phyloP scores from a whole-genome alignment of 2,329 filamentous ascomycete genomes.

The Talaromyces sp. region DNA sequence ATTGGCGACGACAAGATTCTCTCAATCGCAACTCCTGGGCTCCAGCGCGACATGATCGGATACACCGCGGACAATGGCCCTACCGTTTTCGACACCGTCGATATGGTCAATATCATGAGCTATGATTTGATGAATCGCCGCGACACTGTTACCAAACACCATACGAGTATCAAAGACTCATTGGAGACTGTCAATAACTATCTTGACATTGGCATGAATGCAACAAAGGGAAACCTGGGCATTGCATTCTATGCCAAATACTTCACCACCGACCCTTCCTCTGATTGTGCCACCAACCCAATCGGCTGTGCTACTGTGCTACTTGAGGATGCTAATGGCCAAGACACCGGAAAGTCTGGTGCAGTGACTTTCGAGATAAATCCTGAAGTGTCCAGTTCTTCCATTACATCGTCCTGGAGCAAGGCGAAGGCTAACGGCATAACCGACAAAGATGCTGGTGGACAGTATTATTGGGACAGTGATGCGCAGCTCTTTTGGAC shows the following conservation, averaged over 20 bases:
- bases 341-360: slow-evolving; percentile 52
- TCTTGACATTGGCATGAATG: slow-evolving; percentile 50
- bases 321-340: slow-evolving; percentile 57
- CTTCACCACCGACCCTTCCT: slow-evolving; percentile 52
- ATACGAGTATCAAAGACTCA: slow-evolving; percentile 57
- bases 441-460: slow-evolving; percentile 56
- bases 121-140: slow-evolving; percentile 70
- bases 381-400: slow-evolving; percentile 31
- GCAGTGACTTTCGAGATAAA: slow-evolving; percentile 46
- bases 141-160: slow-evolving; percentile 59
- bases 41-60: slow-evolving; percentile 62
- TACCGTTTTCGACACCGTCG: slow-evolving; percentile 55
- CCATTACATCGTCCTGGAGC: slow-evolving; percentile 54
- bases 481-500: slow-evolving; percentile 63
- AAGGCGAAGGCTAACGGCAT: slow-evolving; percentile 49
- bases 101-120: slow-evolving; percentile 66
- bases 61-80: slow-evolving; percentile 55
- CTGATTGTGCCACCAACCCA: slow-evolving; percentile 42
- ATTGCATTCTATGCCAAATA: slow-evolving; percentile 67
- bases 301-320: slow-evolving; percentile 56
- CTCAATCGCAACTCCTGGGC: slow-evolving; percentile 63
- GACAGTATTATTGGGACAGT: slow-evolving; percentile 64
- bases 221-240: slow-evolving; percentile 58
- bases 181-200: slow-evolving; percentile 55
- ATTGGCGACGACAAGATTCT: slow-evolving; percentile 57